Conservation (phyloP, 1,139 yeast genomes). For the Kodamaea ohmeri region DNA sequence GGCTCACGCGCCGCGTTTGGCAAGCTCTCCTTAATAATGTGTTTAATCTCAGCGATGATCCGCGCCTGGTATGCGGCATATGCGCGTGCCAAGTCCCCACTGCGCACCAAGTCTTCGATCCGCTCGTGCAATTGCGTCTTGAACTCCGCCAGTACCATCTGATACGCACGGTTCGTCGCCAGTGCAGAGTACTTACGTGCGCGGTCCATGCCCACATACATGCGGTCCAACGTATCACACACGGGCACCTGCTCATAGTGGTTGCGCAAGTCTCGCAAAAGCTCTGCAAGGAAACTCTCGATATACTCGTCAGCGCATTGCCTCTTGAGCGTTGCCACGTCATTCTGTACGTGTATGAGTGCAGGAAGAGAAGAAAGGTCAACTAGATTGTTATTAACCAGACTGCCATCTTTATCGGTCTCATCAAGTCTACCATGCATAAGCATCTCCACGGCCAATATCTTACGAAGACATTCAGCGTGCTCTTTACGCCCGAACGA, state of each 20-base stretch:
- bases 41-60: slow-evolving; percentile 67
- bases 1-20: slow-evolving; percentile 35
- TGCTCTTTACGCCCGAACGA: slow-evolving; percentile 43
- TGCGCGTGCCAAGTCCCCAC: slow-evolving; percentile 64
- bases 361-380: slow-evolving; percentile 61
- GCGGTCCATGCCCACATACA: slow-evolving; percentile 31
- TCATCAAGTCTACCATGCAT: slow-evolving; percentile 42
- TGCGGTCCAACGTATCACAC: slow-evolving; percentile 53
- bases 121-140: slow-evolving; percentile 42
- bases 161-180: slow-evolving; percentile 29
- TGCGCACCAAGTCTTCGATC: slow-evolving; percentile 56
- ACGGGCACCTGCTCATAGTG: slow-evolving; percentile 52
- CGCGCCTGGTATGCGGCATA: slow-evolving; percentile 66
- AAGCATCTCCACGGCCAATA: slow-evolving; percentile 56
- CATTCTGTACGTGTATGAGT: slow-evolving; percentile 52
- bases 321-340: slow-evolving; percentile 46
- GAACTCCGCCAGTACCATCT: slow-evolving; percentile 31
- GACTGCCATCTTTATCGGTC: slow-evolving; percentile 6
- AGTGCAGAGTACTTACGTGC: slow-evolving; percentile 20
- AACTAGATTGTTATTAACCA: slow-evolving; percentile 19
- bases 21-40: slow-evolving; percentile 61
- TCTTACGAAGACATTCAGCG: slow-evolving; percentile 46
- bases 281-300: slow-evolving; percentile 49
- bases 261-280: slow-evolving; percentile 58
- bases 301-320: slow-evolving; percentile 70